Percentiles rank a stretch among this genome's conserved stretches.
These are phyloP conservation scores for Solanum appendiculatum DNA, from an alignment of 257 asterid species.

Conservation along the genomic window DNA sequence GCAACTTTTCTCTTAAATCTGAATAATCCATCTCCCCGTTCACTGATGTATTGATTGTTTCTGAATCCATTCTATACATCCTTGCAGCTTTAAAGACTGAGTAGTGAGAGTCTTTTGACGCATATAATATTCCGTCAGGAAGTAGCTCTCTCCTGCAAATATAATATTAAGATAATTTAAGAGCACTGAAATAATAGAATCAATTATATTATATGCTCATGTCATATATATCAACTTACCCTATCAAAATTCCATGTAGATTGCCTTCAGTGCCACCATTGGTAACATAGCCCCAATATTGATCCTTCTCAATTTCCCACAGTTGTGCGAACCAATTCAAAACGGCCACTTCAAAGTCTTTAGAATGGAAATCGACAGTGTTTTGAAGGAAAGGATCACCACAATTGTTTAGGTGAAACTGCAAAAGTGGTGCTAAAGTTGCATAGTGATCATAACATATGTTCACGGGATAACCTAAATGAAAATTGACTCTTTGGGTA, in stretches of 20 bases:
- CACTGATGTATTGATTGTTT: not conserved
- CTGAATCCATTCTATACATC: constrained; percentile 7
- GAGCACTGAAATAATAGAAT: not conserved
- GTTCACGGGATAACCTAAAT: not conserved
- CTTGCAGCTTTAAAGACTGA: constrained; percentile 4
- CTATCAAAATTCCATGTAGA: constrained; percentile 12
- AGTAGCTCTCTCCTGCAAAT: constrained; percentile 7
- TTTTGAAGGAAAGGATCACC: not conserved
- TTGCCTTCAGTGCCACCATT: constrained; percentile 22
- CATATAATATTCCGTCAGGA: constrained; percentile 2
- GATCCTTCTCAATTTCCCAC: constrained; percentile 1
- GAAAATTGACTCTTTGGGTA: not conserved
- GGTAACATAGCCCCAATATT: constrained; percentile 15
- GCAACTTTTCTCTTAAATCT: not conserved
- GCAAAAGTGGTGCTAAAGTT: not conserved
- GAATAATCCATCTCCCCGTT: constrained; percentile 4
- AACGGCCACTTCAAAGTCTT: constrained; percentile 6
- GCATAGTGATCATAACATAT: not conserved
- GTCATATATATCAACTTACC: not conserved
- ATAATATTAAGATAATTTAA: no score
- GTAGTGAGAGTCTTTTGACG: constrained; percentile 1
- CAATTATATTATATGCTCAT: not conserved
- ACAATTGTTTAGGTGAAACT: not conserved
- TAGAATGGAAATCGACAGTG: constrained; percentile 3
- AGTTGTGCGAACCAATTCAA: constrained; percentile 9